These are phyloP conservation scores for Aeschynomene evenia DNA, from an alignment of 306 rosid species.

Conservation along the genomic window DNA sequence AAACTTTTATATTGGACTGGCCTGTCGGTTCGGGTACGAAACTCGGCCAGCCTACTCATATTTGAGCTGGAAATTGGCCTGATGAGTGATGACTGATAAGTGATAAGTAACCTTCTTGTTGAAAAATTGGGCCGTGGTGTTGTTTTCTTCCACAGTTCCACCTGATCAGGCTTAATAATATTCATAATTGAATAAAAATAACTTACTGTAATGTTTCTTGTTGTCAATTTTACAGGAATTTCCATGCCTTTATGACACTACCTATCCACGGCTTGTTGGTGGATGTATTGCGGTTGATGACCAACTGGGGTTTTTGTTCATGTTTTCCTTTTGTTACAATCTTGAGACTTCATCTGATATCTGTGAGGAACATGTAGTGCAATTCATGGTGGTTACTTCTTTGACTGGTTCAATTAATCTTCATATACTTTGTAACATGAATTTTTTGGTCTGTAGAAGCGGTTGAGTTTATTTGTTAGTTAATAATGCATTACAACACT, in stretches of 20 bases:
- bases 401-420: background rate
- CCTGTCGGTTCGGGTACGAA: too few relatives aligned
- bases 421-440: background rate
- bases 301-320: conserved; percentile 11
- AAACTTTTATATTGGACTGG: too few relatives aligned
- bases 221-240: conserved; percentile 48
- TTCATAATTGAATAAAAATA: background rate
- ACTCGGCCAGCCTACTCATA: background rate
- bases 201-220: background rate
- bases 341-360: conserved; percentile 10
- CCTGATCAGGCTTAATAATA: background rate
- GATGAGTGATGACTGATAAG: background rate
- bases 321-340: conserved; percentile 11
- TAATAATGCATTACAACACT: background rate
- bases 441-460: background rate
- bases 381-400: conserved; percentile 8
- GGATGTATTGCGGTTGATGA: background rate
- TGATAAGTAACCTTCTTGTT: background rate
- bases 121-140: background rate
- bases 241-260: conserved; percentile 69
- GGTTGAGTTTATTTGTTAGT: background rate
- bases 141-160: background rate
- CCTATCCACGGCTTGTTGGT: background rate
- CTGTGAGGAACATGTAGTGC: conserved; percentile 16
- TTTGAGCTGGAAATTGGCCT: background rate